phyloP scores from a whole-genome alignment of 306 rosid species.

The Luffa acutangula region DNA sequence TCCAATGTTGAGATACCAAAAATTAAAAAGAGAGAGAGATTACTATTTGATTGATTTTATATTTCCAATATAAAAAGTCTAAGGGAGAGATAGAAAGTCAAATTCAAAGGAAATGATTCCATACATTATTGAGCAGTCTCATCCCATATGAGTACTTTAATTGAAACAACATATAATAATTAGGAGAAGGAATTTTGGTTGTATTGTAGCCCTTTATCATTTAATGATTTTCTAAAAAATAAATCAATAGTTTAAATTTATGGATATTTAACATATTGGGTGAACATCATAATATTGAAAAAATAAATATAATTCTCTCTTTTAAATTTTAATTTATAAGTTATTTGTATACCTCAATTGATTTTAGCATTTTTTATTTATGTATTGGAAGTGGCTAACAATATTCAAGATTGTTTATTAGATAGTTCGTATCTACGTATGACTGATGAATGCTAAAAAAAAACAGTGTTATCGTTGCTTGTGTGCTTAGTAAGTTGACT shows the following conservation, averaged over 20 bases:
- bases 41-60: background rate
- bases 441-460: too few relatives aligned
- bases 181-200: slow-evolving; percentile 2
- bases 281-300: too few relatives aligned
- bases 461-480: too few relatives aligned
- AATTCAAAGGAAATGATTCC: background rate
- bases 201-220: background rate
- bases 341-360: too few relatives aligned
- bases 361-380: too few relatives aligned
- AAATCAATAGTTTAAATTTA: background rate
- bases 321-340: too few relatives aligned
- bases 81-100: background rate
- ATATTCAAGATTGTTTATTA: too few relatives aligned
- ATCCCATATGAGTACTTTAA: background rate
- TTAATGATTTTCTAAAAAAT: background rate
- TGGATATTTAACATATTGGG: too few relatives aligned
- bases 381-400: too few relatives aligned
- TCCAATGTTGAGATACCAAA: background rate
- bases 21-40: background rate
- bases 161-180: background rate
- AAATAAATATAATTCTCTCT: too few relatives aligned
- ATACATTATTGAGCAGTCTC: slow-evolving; percentile 1
- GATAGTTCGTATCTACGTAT: too few relatives aligned
- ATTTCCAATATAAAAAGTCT: background rate
- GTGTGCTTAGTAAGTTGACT: too few relatives aligned